phyloP scores from a whole-genome alignment of 2,329 filamentous ascomycete species.

The Xylaria hypoxylon region DNA sequence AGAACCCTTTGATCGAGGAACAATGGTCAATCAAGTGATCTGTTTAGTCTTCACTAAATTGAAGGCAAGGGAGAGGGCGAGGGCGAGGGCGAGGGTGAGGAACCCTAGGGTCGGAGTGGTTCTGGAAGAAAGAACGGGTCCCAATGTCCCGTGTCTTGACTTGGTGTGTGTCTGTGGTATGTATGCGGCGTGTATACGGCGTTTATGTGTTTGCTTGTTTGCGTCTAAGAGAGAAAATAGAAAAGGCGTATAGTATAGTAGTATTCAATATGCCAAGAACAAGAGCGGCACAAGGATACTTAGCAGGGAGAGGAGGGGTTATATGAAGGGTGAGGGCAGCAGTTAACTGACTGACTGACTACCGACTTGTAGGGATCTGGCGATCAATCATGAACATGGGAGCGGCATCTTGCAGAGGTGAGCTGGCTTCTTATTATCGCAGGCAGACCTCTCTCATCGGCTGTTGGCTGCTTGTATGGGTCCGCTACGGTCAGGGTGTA shows the following conservation, averaged over 20 bases:
- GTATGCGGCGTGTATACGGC: too few species aligned
- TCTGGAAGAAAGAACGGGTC: constrained; percentile 30
- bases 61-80: constrained; percentile 12
- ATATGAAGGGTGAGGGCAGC: constrained; percentile 6
- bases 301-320: constrained; percentile 4
- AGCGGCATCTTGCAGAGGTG: constrained; percentile 28
- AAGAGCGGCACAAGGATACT: constrained; percentile 28
- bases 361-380: constrained; percentile 16
- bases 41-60: constrained; percentile 17
- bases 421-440: constrained; percentile 33
- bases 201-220: not conserved
- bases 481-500: constrained; percentile 14
- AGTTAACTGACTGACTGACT: not conserved
- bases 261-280: constrained; percentile 32
- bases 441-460: constrained; percentile 12
- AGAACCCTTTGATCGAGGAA: constrained; percentile 33
- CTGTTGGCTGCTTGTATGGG: not conserved
- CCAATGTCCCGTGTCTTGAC: constrained; percentile 4
- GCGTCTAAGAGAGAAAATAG: constrained; percentile 1
- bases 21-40: constrained; percentile 37
- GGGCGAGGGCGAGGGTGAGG: not conserved
- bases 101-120: not conserved
- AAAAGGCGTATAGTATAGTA: not conserved
- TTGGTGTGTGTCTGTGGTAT: constrained; percentile 4
- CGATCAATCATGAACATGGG: constrained; percentile 29